Conservation (phyloP, 2,329 filamentous ascomycete genomes). For the Chaetomium sp. region DNA sequence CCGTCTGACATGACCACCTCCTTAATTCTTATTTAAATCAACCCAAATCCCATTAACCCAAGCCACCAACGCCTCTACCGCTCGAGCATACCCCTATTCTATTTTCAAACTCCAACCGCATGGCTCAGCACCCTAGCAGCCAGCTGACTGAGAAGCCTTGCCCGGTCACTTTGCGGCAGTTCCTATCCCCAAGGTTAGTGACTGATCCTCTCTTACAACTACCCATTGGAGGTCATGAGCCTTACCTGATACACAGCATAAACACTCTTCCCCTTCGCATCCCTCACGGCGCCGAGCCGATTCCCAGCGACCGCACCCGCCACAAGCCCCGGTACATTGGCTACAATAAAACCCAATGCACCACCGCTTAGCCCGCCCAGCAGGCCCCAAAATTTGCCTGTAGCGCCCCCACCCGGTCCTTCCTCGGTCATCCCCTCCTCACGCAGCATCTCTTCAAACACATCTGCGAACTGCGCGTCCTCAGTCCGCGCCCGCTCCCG, state of each 20-base stretch:
- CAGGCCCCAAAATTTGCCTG: constrained; percentile 76
- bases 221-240: constrained; percentile 2
- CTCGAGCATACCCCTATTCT: not conserved
- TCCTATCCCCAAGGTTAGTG: constrained; percentile 43
- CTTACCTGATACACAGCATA: constrained; percentile 73
- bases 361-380: constrained; percentile 81
- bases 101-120: constrained; percentile 51
- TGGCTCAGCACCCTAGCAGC: constrained; percentile 82
- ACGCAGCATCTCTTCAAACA: constrained; percentile 85
- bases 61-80: not conserved
- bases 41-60: not conserved
- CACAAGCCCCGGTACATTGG: constrained; percentile 80
- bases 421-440: constrained; percentile 77
- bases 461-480: constrained; percentile 77
- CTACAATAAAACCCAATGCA: constrained; percentile 89
- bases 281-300: constrained; percentile 78
- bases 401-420: constrained; percentile 50
- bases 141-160: constrained; percentile 58
- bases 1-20: no score
- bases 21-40: not conserved
- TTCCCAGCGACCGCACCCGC: constrained; percentile 92
- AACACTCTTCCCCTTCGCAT: constrained; percentile 90
- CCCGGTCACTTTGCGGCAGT: constrained; percentile 74
- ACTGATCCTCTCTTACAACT: not conserved
- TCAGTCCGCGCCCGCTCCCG: constrained; percentile 45